Conservation (phyloP, 805 yeast species). For the Hanseniaspora meyeri region DNA sequence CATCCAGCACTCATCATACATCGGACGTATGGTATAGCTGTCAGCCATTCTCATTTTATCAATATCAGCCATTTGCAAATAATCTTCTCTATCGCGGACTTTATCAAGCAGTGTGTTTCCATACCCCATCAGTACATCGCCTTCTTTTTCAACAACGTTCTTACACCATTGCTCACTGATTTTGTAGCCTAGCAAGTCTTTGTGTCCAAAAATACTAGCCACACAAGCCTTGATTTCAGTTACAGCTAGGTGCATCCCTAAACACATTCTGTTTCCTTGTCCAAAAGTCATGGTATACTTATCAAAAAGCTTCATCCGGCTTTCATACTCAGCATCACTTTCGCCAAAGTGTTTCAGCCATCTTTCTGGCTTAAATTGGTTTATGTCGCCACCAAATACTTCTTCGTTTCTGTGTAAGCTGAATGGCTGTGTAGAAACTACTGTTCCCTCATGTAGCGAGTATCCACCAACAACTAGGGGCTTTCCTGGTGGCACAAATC, state of each 20-base stretch:
- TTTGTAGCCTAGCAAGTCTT: constrained; percentile 25
- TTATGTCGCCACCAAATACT: constrained; percentile 40
- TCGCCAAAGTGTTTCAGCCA: constrained; percentile 40
- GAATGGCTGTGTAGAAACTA: constrained; percentile 55
- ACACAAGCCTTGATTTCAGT: constrained; percentile 51
- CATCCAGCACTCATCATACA: constrained; percentile 42
- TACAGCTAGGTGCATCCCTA: constrained; percentile 56
- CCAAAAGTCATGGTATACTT: constrained; percentile 57
- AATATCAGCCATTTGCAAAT: constrained; percentile 27
- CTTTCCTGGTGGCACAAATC: constrained; percentile 33
- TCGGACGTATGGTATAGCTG: constrained; percentile 42
- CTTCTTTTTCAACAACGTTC: constrained; percentile 19
- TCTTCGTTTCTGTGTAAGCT: constrained; percentile 42
- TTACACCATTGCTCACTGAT: constrained; percentile 37
- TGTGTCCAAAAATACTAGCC: constrained; percentile 41
- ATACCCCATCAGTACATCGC: constrained; percentile 22
- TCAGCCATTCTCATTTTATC: constrained; percentile 47
- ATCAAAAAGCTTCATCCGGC: constrained; percentile 35
- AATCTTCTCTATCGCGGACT: constrained; percentile 11
- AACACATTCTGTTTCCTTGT: constrained; percentile 60
- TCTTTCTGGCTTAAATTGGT: constrained; percentile 44
- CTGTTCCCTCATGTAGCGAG: constrained; percentile 41
- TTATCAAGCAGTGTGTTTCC: background rate
- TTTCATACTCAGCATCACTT: constrained; percentile 25
- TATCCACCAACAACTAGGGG: constrained; percentile 17